Conservation (phyloP, 2,329 filamentous ascomycete species). For the Penicillium sp. region DNA sequence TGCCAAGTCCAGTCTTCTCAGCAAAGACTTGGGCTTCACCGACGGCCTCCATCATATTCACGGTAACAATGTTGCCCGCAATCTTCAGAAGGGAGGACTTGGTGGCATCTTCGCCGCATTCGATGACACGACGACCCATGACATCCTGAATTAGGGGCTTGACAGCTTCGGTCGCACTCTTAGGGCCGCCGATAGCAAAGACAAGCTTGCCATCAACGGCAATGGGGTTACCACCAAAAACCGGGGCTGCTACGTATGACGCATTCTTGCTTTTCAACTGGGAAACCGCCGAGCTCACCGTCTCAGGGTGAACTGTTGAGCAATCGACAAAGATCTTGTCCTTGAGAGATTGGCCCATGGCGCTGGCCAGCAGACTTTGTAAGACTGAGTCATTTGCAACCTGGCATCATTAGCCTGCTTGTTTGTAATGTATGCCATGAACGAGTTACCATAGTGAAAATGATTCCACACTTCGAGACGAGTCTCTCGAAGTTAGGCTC, state of each 20-base stretch:
- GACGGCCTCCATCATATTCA: conserved; percentile 49
- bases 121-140: conserved; percentile 47
- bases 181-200: conserved; percentile 46
- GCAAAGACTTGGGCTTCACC: conserved; percentile 51
- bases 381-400: conserved; percentile 47
- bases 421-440: neutral
- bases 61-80: conserved; percentile 48
- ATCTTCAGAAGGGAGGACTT: conserved; percentile 49
- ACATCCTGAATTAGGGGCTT: conserved; percentile 47
- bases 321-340: conserved; percentile 85
- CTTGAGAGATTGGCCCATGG: conserved; percentile 44
- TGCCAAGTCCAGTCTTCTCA: conserved; percentile 48
- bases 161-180: conserved; percentile 33
- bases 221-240: conserved; percentile 48
- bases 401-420: conserved; percentile 21
- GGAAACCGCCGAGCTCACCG: conserved; percentile 43
- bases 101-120: conserved; percentile 46
- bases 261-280: conserved; percentile 38
- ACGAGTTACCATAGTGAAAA: conserved; percentile 41
- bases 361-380: conserved; percentile 30
- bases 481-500: conserved; percentile 37
- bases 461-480: conserved; percentile 40
- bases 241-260: conserved; percentile 44
- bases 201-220: conserved; percentile 50
- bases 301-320: conserved; percentile 82